Conservation (phyloP, 257 asterid genomes). For the Prunella vulgaris region DNA sequence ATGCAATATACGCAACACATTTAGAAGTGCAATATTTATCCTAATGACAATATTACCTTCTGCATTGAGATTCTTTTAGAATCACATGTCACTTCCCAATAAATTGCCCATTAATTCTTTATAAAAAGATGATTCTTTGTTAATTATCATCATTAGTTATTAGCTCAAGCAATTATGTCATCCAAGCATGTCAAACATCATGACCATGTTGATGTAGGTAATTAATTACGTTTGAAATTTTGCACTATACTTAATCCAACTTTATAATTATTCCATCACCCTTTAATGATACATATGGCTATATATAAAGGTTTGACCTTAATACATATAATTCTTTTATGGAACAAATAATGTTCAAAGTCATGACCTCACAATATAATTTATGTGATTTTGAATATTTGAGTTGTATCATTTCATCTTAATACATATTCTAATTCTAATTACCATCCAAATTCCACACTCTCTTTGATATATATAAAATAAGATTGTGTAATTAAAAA, state of each 20-base stretch:
- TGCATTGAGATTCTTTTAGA: neutral
- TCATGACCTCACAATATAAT: too few relatives aligned
- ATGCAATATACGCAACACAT: neutral
- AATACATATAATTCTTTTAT: too few relatives aligned
- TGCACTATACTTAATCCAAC: neutral
- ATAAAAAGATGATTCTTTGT: neutral
- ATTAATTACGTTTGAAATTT: neutral
- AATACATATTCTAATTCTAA: too few relatives aligned
- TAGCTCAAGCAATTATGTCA: constrained; percentile 17
- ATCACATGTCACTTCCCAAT: neutral
- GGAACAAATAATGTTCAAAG: too few relatives aligned
- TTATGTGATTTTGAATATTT: too few relatives aligned
- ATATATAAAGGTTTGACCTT: too few relatives aligned
- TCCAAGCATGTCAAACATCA: constrained; percentile 31
- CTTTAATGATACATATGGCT: neutral
- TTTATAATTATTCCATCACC: neutral
- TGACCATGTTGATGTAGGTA: neutral
- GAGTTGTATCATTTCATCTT: too few relatives aligned
- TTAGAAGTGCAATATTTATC: neutral
- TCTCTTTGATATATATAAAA: too few relatives aligned
- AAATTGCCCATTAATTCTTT: neutral
- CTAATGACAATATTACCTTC: constrained; percentile 2
- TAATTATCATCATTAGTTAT: constrained; percentile 16
- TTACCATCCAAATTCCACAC: too few relatives aligned
- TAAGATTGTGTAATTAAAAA: too few relatives aligned